These are phyloP conservation scores for Eremothecium sinecaudum DNA, from an alignment of 1,139 yeast genomes.

Conservation along the genomic window DNA sequence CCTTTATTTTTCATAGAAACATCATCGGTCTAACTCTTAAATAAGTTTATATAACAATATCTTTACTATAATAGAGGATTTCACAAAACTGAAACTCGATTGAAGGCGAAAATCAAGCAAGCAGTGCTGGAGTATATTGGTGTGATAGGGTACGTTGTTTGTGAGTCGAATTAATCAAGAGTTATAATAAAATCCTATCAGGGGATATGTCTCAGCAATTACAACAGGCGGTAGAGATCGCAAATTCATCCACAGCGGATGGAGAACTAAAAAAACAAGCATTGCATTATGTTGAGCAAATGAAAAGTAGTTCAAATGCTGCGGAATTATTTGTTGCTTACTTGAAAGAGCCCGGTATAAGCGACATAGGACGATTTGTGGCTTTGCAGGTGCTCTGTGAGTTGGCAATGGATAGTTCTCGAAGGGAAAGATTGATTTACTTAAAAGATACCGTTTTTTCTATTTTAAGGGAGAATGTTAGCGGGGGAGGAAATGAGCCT, in stretches of 20 bases:
- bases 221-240: constrained; percentile 87
- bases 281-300: constrained; percentile 62
- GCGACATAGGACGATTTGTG: constrained; percentile 59
- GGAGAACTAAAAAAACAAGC: constrained; percentile 70
- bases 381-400: constrained; percentile 74
- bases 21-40: no score
- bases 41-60: no score
- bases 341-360: constrained; percentile 37
- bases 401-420: constrained; percentile 34
- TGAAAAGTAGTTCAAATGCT: constrained; percentile 69
- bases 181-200: no score
- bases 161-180: no score
- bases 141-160: no score
- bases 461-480: constrained; percentile 33
- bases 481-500: constrained; percentile 40
- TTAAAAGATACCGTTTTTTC: constrained; percentile 38
- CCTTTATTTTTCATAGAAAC: no score
- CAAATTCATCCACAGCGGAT: constrained; percentile 72
- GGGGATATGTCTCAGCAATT: constrained; percentile 89
- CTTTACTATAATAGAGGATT: no score
- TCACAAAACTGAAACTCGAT: no score
- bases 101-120: no score
- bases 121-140: no score
- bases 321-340: constrained; percentile 68
- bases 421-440: constrained; percentile 14